Evolutionary conservation across 371 early-diverging fungal species (phyloP), one percentile per base, ranked within the genome.

Genomic region (Mortierella sp.): DNA sequence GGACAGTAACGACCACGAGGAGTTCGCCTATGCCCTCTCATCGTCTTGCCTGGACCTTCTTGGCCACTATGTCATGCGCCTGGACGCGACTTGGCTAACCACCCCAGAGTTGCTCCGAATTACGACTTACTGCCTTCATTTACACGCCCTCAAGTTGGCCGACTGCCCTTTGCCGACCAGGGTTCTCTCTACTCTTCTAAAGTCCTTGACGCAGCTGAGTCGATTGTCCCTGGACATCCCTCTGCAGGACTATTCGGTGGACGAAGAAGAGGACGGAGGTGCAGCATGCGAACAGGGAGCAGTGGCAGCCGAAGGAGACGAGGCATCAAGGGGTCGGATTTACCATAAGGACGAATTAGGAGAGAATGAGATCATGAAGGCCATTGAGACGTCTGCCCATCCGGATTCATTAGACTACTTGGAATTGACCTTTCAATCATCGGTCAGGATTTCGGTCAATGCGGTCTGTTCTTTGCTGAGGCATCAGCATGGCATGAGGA

Each of bases 161-260:
- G 74, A 70, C 8, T 73, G 66, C 4, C 43, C 58, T 14, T 39
- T 74, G 34, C 66, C 70, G 16, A 47, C 16, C 43, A 73, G 58
- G 29, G 34, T 50, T 2, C 63, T 79, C 19, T 31, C 47, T 22
- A 16, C 52, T 4, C 58, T 73, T 52, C 55, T 79, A 16, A 29
- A 16, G 8, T 24, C 67, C 19, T 66, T 69, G 43, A 48, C 22
- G 16, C 34, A 41, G 10, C 26, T 79, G 45, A 55, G 63, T n/a
- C 29, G 19, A 39, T 14, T 79, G 44, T 43, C 61, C 29, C 37
- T 79, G 70, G 79, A 79, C 19, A 31, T 73, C 14, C 70, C 74
- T 16, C 24, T 61, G 66, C 66, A 64, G 1, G 76, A 72, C 6
- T 68, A 68, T 50, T 48, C 24, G 4, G 45, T 41, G 1, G 69